Percentiles rank a stretch among this genome's conserved stretches.
Evolutionary conservation across 1,284 basidiomycete species (phyloP).

Genomic region (Uromyces viciae-fabae): DNA sequence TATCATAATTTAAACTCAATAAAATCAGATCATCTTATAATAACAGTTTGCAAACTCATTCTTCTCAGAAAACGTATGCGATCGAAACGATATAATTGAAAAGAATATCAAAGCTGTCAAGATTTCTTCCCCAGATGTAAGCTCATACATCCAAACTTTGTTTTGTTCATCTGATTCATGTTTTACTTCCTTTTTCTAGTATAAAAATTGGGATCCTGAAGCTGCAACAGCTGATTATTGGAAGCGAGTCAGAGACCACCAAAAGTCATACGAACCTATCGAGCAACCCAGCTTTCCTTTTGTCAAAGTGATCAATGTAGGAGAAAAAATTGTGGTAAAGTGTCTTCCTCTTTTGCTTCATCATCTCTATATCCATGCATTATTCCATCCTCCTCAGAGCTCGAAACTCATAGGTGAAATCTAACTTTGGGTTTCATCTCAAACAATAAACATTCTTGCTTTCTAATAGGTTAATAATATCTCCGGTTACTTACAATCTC

Average conservation of each 20-base stretch:
- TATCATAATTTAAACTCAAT: background rate
- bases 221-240: constrained; percentile 88
- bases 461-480: constrained; percentile 63
- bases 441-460: background rate
- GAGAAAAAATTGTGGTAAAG: constrained; percentile 43
- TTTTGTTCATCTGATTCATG: background rate
- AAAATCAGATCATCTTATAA: background rate
- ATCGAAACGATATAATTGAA: constrained; percentile 79
- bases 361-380: background rate
- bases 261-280: constrained; percentile 81
- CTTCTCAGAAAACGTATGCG: constrained; percentile 56
- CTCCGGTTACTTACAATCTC: constrained; percentile 75
- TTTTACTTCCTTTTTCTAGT: constrained; percentile 60
- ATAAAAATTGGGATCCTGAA: constrained; percentile 86
- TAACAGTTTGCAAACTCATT: background rate
- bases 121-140: constrained; percentile 90
- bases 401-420: background rate
- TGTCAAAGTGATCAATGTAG: constrained; percentile 86
- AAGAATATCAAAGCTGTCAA: constrained; percentile 94
- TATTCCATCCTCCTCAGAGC: too few relatives aligned
- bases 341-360: background rate
- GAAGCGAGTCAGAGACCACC: constrained; percentile 79
- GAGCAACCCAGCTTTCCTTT: constrained; percentile 71
- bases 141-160: constrained; percentile 53
- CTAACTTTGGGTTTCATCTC: constrained; percentile 61